phyloP scores from a whole-genome alignment of 2,329 filamentous ascomycete species.

The Apiospora aurea region DNA sequence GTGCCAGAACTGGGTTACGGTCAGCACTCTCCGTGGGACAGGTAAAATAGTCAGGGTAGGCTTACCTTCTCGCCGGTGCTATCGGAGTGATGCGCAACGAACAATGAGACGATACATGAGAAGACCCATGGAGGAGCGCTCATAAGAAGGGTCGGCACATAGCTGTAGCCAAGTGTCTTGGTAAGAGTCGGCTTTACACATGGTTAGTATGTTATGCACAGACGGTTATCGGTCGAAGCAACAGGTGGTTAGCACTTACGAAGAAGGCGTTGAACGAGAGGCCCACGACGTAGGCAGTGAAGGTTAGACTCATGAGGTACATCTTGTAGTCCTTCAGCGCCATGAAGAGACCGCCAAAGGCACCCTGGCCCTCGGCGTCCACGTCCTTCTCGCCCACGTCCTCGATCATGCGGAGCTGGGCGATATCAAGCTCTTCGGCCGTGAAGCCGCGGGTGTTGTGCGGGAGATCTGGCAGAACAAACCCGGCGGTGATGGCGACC shows the following conservation, averaged over 20 bases:
- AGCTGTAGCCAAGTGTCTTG: conserved; percentile 58
- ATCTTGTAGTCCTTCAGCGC: conserved; percentile 67
- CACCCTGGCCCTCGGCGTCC: conserved; percentile 56
- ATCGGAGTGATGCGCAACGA: conserved; percentile 64
- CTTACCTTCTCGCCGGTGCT: conserved; percentile 58
- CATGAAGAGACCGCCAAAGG: conserved; percentile 63
- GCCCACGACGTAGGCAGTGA: conserved; percentile 67
- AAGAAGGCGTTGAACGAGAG: conserved; percentile 67
- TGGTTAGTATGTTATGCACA: conserved; percentile 22
- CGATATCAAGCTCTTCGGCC: conserved; percentile 62
- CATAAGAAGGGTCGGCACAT: conserved; percentile 61
- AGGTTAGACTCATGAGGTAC: conserved; percentile 68
- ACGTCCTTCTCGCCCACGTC: conserved; percentile 64
- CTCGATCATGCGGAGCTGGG: conserved; percentile 62
- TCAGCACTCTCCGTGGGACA: too few relatives aligned
- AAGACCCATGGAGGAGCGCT: conserved; percentile 66
- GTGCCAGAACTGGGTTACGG: conserved; percentile 58
- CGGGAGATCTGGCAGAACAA: conserved; percentile 62
- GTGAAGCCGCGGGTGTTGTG: conserved; percentile 65
- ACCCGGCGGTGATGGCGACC: conserved; percentile 53
- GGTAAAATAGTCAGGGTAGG: too few relatives aligned
- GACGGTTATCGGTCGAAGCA: too few relatives aligned
- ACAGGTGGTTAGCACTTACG: conserved; percentile 39
- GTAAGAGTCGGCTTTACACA: conserved; percentile 55
- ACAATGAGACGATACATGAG: conserved; percentile 62